phyloP scores from a whole-genome alignment of 495 filamentous ascomycete genomes.

The Podospora pseudoanserina region DNA sequence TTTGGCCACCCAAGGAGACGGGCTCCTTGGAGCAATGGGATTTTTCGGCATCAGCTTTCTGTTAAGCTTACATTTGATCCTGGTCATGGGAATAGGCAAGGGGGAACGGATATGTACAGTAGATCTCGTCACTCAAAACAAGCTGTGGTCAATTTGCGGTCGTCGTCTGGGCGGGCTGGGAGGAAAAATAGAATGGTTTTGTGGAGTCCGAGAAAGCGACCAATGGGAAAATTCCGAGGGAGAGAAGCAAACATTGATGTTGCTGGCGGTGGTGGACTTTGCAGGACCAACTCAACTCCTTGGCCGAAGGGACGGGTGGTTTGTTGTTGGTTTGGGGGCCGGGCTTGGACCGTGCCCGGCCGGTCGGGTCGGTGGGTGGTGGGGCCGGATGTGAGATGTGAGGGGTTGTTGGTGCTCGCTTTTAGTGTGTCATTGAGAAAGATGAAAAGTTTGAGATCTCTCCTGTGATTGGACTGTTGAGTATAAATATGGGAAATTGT shows the following conservation, averaged over 20 bases:
- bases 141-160: background rate
- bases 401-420: background rate
- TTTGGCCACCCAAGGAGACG: background rate
- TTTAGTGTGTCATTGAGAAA: background rate
- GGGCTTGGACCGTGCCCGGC: background rate
- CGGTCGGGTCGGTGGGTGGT: background rate
- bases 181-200: background rate
- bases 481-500: no score
- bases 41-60: no score
- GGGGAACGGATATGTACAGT: background rate
- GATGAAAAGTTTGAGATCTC: background rate
- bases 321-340: background rate
- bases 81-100: background rate
- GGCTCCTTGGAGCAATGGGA: no score
- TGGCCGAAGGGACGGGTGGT: background rate
- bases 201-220: background rate
- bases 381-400: background rate
- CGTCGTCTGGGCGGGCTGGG: background rate
- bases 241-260: background rate
- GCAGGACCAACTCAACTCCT: background rate
- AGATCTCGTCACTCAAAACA: background rate
- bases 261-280: background rate
- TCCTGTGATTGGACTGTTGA: no score
- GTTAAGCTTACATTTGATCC: background rate
- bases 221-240: background rate